Evolutionary conservation across 768 basidiomycete species (phyloP).

Genomic region (Pleurotus platypus): DNA sequence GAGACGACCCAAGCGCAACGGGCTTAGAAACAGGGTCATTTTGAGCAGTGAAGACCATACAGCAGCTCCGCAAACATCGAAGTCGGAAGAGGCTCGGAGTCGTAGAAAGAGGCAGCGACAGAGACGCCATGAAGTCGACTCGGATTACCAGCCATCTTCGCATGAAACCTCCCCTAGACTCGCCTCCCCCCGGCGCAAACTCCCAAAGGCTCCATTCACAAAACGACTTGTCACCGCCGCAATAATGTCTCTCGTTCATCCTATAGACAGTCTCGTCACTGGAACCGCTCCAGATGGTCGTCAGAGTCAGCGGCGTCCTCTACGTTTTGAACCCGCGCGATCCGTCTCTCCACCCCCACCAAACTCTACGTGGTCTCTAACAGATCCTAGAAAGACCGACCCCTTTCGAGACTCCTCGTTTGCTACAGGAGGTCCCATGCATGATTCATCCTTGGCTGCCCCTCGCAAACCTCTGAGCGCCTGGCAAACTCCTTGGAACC

Average conservation of each 20-base stretch:
- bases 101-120: not conserved
- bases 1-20: not conserved
- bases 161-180: not conserved
- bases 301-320: not conserved
- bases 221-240: constrained; percentile 1
- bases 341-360: not conserved
- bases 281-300: not conserved
- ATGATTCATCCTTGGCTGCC: not conserved
- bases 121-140: not conserved
- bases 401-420: not conserved
- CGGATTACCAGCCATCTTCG: not conserved
- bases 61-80: not conserved
- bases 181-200: not conserved
- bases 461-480: not conserved
- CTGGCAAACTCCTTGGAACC: not conserved
- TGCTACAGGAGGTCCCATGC: not conserved
- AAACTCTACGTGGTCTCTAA: not conserved
- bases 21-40: not conserved
- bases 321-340: not conserved
- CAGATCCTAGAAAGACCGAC: constrained; percentile 1
- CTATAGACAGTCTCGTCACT: constrained; percentile 1
- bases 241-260: not conserved
- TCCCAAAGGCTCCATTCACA: not conserved
- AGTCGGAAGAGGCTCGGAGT: not conserved
- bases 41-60: not conserved